Base-by-base conservation (phyloP, 139 green algal species). In the Chlamydomonas incerta region DNA sequence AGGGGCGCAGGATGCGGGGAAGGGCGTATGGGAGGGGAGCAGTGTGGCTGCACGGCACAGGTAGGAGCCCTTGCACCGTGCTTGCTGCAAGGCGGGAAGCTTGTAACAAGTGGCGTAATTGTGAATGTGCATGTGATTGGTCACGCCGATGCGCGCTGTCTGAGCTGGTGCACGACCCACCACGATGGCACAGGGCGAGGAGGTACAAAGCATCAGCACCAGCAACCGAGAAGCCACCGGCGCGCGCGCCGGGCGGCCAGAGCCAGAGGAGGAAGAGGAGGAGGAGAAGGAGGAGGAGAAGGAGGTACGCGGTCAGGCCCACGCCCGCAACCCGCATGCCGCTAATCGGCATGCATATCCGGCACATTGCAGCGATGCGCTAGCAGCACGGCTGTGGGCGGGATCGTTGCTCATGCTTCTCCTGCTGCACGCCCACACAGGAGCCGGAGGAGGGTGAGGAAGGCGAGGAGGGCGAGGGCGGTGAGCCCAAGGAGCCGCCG, bases 261-360 rank as follows among this genome's bases (percentile, higher is more conserved):
- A 89, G 63, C 50, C 75, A 18, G 80, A 88, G 69, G 83, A 87
- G 57, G 89, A 88, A 9, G 85, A 83, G 24, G 70, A 90, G 71
- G 85, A 87, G 68, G 85, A 83, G 63, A 70, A 81, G 52, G 75
- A 84, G 63, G 84, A 82, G 66, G 82, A 88, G 60, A 31, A 66
- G 47, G 81, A 86, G 71, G 55, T 81, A 8, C 33, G 33, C 13
- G 1, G 3, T 13, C 41, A 8, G 41, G 41, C 6, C 41, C 41
- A 50, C 5, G 41, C 41, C 41, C n/a, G n/a, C 41, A 50, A 50
- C 8, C 41, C 41, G 8, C 41, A 50, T 50, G 41, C 8, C 41
- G 41, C 41, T 50, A 8, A 50, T 50, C 41, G 35, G 33, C 58
- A 62, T 20, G 63, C 57, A n/a, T n/a, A n/a, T n/a, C n/a, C n/a